Evolutionary conservation across 805 yeast species (phyloP), one percentile per base, ranked within the genome.

Genomic region (Saturnispora dispora): DNA sequence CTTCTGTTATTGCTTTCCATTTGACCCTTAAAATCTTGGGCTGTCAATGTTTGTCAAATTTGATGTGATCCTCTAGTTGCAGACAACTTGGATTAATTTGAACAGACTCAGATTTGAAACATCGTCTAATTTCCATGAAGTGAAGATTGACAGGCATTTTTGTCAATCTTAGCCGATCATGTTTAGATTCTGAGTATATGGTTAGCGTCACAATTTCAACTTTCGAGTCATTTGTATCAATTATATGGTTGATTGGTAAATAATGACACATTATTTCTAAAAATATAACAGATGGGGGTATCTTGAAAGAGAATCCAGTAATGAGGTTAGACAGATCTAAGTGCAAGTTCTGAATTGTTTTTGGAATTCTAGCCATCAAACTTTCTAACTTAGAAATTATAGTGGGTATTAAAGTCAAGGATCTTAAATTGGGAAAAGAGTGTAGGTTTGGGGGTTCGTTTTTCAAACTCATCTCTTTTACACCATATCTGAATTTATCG

Each of bases 91-190:
- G 46, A 15, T 48, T 20, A 27, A 48, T 41, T 41, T 48, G 51
- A 23, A 48, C 36, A 41, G 42, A 41, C 15, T 48, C 51, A 9
- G 51, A 41, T 18, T 41, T 48, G n/a, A 48, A 41, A 33, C 51
- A 48, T 25, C 37, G 40, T 33, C 51, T 30, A 5, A 48, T 48
- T 48, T 48, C 51, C 51, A 48, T 41, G 10, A 48, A 48, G 10
- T 48, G 46, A 15, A 48, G 43, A 11, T 17, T 41, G 2, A 10
- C 3, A 8, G 51, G 51, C 32, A 48, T 17, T 11, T 42, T 25
- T 20, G 46, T 48, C n/a, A 48, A 17, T 41, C 20, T 41, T 7
- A 48, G 27, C 17, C 20, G 45, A 7, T 35, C 15, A 13, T 37
- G 30, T 17, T 39, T 46, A 11, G 40, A 47, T 40, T 48, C 46